phyloP scores from a whole-genome alignment of 495 filamentous ascomycete species.

The Aspergillus indologenus region DNA sequence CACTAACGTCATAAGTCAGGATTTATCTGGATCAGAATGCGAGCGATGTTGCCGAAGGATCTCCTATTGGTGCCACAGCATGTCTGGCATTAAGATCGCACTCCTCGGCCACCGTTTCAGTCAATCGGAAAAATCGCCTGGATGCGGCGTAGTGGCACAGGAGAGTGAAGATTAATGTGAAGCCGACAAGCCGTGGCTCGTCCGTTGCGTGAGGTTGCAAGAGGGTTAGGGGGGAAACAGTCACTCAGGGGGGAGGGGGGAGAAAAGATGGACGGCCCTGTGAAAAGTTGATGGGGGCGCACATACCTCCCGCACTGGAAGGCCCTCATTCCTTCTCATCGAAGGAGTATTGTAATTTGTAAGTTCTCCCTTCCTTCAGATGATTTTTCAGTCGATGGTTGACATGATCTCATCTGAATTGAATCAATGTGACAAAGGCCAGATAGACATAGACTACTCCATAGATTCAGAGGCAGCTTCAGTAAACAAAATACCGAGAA shows the following conservation, averaged over 20 bases:
- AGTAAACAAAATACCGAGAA: not conserved
- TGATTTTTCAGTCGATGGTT: not conserved
- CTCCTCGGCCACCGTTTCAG: constrained; percentile 9
- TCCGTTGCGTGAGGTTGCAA: not conserved
- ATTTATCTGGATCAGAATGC: constrained; percentile 2
- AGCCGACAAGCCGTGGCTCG: constrained; percentile 2
- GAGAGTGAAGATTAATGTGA: constrained; percentile 1
- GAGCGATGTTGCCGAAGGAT: not conserved
- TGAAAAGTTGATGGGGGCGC: not conserved
- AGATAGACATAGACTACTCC: no score
- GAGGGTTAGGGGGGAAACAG: not conserved
- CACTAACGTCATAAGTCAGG: constrained; percentile 12
- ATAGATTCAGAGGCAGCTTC: no score
- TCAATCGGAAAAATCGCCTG: constrained; percentile 10
- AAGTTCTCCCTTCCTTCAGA: not conserved
- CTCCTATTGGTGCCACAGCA: not conserved
- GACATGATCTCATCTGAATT: no score
- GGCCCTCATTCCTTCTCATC: not conserved
- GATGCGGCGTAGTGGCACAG: constrained; percentile 15
- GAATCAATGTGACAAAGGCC: not conserved
- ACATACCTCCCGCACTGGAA: not conserved
- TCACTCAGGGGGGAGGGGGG: not conserved
- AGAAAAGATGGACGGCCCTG: no score
- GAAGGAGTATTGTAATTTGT: no score
- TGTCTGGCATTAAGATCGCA: not conserved